Conservation (phyloP, 2,329 filamentous ascomycete species). For the Botrytis cinerea region DNA sequence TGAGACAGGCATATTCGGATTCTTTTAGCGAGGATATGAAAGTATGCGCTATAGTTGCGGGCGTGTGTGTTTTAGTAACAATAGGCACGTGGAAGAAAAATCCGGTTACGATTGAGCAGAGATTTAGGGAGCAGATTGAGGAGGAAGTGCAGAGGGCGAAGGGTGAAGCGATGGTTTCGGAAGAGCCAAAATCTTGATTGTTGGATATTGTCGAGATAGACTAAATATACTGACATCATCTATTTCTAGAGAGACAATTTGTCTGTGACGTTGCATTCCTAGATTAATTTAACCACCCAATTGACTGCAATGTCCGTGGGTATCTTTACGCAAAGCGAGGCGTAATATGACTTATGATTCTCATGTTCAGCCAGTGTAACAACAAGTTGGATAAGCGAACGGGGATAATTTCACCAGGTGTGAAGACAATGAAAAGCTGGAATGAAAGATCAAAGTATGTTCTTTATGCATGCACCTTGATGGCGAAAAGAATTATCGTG, state of each 20-base stretch:
- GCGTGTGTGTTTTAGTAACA: not conserved
- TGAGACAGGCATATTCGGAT: constrained; percentile 12
- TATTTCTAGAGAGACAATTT: not conserved
- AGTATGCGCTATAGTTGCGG: not conserved
- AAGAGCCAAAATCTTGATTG: not conserved
- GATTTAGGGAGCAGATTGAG: not conserved
- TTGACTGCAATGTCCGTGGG: not conserved
- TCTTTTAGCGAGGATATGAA: constrained; percentile 50
- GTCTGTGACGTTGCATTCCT: not conserved
- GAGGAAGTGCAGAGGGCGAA: not conserved
- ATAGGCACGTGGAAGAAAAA: not conserved
- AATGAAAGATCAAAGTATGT: not conserved
- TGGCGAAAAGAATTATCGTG: not conserved
- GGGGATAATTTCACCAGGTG: not conserved
- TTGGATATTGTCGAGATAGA: not conserved
- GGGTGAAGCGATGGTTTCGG: not conserved
- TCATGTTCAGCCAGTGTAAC: not conserved
- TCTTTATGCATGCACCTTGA: not conserved
- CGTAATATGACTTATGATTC: not conserved
- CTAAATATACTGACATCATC: not conserved
- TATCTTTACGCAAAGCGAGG: not conserved
- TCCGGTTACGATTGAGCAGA: not conserved
- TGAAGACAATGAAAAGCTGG: not conserved
- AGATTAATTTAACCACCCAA: not conserved
- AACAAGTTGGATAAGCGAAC: not conserved